Percentiles rank a stretch among this genome's conserved stretches.
phyloP scores from a whole-genome alignment of 768 basidiomycete genomes.

The Psilocybe tampanensis region DNA sequence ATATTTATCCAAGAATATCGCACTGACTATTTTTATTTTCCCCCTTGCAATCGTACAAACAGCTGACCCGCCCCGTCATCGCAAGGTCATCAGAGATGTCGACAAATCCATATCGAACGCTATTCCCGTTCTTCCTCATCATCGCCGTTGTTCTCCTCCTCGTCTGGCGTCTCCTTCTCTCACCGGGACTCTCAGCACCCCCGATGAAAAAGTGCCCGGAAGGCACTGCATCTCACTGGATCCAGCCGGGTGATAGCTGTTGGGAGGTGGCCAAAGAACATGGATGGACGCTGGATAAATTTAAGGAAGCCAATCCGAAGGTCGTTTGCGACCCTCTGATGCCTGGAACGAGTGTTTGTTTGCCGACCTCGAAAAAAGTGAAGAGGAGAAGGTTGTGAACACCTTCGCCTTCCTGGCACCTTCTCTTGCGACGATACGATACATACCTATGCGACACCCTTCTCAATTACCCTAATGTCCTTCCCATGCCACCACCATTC shows the following conservation, averaged over 20 bases:
- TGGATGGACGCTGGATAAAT: constrained; percentile 51
- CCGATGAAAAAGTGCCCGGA: constrained; percentile 37
- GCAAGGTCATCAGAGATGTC: constrained; percentile 26
- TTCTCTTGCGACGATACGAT: no score
- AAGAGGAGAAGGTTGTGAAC: neutral
- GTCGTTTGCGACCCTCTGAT: constrained; percentile 59
- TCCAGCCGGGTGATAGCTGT: constrained; percentile 64
- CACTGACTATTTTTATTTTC: neutral
- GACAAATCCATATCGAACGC: constrained; percentile 54
- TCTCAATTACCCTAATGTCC: no score
- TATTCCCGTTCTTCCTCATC: constrained; percentile 76
- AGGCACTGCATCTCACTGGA: constrained; percentile 46
- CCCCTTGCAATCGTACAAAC: neutral
- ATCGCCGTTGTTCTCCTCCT: constrained; percentile 64
- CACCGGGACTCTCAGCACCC: constrained; percentile 36
- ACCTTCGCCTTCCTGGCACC: no score
- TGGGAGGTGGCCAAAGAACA: constrained; percentile 59
- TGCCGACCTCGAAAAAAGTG: constrained; percentile 37
- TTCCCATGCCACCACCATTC: no score
- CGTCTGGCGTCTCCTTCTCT: constrained; percentile 60
- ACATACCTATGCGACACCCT: no score
- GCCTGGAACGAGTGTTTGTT: constrained; percentile 62
- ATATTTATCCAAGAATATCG: neutral
- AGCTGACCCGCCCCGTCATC: constrained; percentile 25
- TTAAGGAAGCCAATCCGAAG: constrained; percentile 53